Evolutionary conservation across 257 asterid species (phyloP).

Genomic region (Fraxinus americana): DNA sequence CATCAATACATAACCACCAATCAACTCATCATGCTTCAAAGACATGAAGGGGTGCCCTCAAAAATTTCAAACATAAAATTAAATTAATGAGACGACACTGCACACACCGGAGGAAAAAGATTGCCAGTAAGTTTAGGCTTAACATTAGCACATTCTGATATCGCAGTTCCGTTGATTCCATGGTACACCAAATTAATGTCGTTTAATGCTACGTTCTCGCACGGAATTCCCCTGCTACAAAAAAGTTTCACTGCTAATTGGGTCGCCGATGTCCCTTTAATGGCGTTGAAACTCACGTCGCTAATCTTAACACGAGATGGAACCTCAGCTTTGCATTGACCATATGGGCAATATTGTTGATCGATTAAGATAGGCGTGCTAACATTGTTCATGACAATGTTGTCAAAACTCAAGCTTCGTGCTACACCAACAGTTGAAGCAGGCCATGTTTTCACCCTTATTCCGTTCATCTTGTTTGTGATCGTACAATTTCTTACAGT

Average conservation of each 20-base stretch:
- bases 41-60: slow-evolving; percentile 22
- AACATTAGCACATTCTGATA: slow-evolving; percentile 38
- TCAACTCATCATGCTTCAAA: slow-evolving; percentile 19
- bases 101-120: slow-evolving; percentile 30
- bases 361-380: slow-evolving; percentile 38
- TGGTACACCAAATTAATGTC: slow-evolving; percentile 33
- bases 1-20: slow-evolving; percentile 8
- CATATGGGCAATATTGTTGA: slow-evolving; percentile 39
- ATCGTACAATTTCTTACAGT: slow-evolving; percentile 35
- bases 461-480: slow-evolving; percentile 34
- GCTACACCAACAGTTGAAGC: slow-evolving; percentile 29
- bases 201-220: slow-evolving; percentile 36
- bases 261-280: slow-evolving; percentile 40
- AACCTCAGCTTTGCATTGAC: slow-evolving; percentile 30
- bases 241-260: slow-evolving; percentile 27
- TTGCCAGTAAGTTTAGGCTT: slow-evolving; percentile 34
- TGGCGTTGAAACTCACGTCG: slow-evolving; percentile 32
- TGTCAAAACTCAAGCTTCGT: slow-evolving; percentile 26
- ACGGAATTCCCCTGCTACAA: slow-evolving; percentile 40
- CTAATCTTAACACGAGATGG: slow-evolving; percentile 43
- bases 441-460: slow-evolving; percentile 43
- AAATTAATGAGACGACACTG: slow-evolving; percentile 12
- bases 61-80: background rate
- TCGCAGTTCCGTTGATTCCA: slow-evolving; percentile 37
- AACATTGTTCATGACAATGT: slow-evolving; percentile 39